A percentile compares a stretch with the other conserved stretches of the same genome.
Conservation (phyloP, 768 basidiomycete genomes). For the Xerocomellus amylosporus region DNA sequence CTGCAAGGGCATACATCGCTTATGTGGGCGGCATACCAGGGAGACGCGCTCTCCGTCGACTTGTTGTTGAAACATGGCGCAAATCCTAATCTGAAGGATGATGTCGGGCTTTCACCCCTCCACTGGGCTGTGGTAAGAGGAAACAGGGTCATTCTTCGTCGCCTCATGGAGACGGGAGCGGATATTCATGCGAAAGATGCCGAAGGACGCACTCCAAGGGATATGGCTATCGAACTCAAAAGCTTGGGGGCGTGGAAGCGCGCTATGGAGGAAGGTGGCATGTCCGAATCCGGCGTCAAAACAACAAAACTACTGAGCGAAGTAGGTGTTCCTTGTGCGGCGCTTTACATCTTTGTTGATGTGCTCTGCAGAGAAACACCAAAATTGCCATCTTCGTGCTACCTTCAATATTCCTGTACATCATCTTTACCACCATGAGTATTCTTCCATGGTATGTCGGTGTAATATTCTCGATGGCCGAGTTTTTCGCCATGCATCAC, state of each 20-base stretch:
- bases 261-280: constrained; percentile 84
- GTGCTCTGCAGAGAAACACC: constrained; percentile 62
- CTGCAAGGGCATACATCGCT: constrained; percentile 90
- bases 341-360: constrained; percentile 1
- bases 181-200: constrained; percentile 78
- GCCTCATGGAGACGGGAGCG: constrained; percentile 82
- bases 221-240: constrained; percentile 94
- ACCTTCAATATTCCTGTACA: constrained; percentile 74
- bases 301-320: constrained; percentile 69
- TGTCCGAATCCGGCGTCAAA: constrained; percentile 71
- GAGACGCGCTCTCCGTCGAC: constrained; percentile 93
- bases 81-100: constrained; percentile 70
- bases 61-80: constrained; percentile 86
- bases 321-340: constrained; percentile 37
- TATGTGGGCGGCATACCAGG: constrained; percentile 99
- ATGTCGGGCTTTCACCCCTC: constrained; percentile 79
- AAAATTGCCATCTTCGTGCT: constrained; percentile 75
- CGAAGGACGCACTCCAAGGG: constrained; percentile 82
- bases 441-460: constrained; percentile 90
- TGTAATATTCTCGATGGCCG: constrained; percentile 74
- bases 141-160: constrained; percentile 82
- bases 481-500: constrained; percentile 93
- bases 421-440: constrained; percentile 81
- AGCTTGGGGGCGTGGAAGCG: constrained; percentile 87
- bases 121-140: constrained; percentile 99